Base-by-base conservation (phyloP, 805 yeast genomes). In the Wickerhamiella sergipiensis region DNA sequence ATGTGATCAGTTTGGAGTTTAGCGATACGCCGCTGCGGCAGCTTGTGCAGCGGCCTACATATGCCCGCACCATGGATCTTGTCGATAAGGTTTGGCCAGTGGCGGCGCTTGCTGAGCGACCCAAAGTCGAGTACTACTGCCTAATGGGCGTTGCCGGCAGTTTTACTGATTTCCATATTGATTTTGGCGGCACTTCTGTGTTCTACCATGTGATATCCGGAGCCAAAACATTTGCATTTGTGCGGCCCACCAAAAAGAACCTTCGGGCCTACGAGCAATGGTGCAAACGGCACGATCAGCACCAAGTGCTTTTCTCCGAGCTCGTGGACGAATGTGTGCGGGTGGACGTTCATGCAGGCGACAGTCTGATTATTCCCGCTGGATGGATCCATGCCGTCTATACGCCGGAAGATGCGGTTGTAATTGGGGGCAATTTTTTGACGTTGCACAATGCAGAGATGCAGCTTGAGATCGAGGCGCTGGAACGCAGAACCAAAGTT, bases 351-450 rank as follows among this genome's bases (percentile, higher is more conserved):
- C 49, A 56, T 0, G 66, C 77, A 1, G 94, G 94, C 0, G 95
- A 88, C 60, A 71, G 87, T 23, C 73, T 88, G 66, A 71, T 87
- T 13, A 81, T 88, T 18, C 96, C 97, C 2, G 80, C 92, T 43
- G 95, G 95, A 0, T 88, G 95, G 94, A 87, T 88, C 47, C 96
- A 88, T 65, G 80, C 92, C 0, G 97, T 88, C 0, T 79, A 79
- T 60, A 87, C 96, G 0, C 90, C 95, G 0, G 67, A 69, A 15
- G 95, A 88, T 61, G 77, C 94, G 0, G 67, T 87, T 2, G 87
- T 88, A 2, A 76, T 88, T 50, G 96, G 96, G 2, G 97, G 97
- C 0, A 88, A 88, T 63, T 88, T 81, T 62, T 67, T 88, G 24
- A 85, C 94, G 0, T 61, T 79, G 42, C 66, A 77, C 50, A 81